phyloP scores from a whole-genome alignment of 179 eudicot species.

The Dionaea muscipula region DNA sequence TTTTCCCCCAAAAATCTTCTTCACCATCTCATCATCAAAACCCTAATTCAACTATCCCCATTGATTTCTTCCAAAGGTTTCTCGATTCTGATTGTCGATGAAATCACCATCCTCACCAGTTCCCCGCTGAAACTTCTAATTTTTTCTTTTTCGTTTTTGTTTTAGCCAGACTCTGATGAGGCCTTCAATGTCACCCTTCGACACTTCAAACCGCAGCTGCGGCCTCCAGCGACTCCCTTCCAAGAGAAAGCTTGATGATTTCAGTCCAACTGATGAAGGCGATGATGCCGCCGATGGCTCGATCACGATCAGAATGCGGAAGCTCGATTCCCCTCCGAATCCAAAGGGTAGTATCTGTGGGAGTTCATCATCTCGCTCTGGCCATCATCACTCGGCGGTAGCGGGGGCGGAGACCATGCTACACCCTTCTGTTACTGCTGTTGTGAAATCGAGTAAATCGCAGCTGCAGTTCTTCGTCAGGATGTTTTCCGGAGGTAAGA shows the following conservation, averaged over 20 bases:
- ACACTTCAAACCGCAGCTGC: slow-evolving; percentile 8
- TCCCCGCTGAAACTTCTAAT: no score
- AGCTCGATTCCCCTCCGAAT: slow-evolving; percentile 1
- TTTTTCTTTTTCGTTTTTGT: no score
- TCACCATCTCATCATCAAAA: no score
- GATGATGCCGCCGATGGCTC: slow-evolving; percentile 3
- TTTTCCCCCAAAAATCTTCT: no score
- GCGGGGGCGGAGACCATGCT: neutral
- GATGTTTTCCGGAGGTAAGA: slow-evolving; percentile 26
- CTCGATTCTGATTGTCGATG: no score
- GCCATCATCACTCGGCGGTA: neutral
- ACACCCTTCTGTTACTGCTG: no score
- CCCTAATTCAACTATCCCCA: no score
- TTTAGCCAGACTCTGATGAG: no score
- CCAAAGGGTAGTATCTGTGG: neutral
- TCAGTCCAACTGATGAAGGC: slow-evolving; percentile 11
- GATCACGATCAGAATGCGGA: slow-evolving; percentile 9
- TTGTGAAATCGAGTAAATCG: slow-evolving; percentile 9
- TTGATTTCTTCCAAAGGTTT: no score
- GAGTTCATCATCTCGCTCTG: slow-evolving; percentile 10
- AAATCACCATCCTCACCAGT: no score
- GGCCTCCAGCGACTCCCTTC: slow-evolving; percentile 18
- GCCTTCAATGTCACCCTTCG: slow-evolving; percentile 15
- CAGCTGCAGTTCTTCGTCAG: slow-evolving; percentile 54
- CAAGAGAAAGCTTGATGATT: slow-evolving; percentile 46